Evolutionary conservation across 2,329 filamentous ascomycete genomes (phyloP).

Genomic region (Allantophomopsis lycopodina): DNA sequence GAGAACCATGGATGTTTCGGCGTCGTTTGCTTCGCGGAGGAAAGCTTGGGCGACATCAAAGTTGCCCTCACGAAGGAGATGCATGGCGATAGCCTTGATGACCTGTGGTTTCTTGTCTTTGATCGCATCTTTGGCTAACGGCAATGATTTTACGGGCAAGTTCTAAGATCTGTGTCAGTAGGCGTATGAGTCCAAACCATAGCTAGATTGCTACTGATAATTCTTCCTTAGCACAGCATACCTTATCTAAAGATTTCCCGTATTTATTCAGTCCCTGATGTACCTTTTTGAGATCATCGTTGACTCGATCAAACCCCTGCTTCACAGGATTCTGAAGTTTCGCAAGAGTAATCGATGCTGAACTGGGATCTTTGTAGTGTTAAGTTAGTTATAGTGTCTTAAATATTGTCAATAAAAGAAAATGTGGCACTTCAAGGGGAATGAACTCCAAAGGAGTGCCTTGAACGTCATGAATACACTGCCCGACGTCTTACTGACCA

Average conservation of each 20-base stretch:
- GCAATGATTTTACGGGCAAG: conserved; percentile 42
- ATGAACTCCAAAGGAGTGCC: conserved; percentile 2
- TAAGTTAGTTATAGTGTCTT: conserved; percentile 1
- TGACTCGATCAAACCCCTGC: conserved; percentile 65
- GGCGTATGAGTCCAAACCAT: background rate
- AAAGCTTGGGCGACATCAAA: conserved; percentile 83
- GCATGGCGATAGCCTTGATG: conserved; percentile 92
- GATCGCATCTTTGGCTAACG: conserved; percentile 69
- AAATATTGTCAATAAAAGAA: no score
- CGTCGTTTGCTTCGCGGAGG: conserved; percentile 48
- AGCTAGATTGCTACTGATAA: conserved; percentile 2
- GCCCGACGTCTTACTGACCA: conserved; percentile 30
- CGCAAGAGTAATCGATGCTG: conserved; percentile 60
- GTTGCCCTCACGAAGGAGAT: conserved; percentile 85
- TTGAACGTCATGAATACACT: background rate
- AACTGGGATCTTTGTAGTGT: conserved; percentile 43
- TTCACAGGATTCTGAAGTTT: conserved; percentile 81
- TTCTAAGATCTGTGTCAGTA: conserved; percentile 8
- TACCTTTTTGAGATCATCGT: conserved; percentile 69
- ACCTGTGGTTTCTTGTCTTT: conserved; percentile 63
- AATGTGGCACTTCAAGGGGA: background rate
- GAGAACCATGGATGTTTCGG: conserved; percentile 42
- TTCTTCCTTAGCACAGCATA: conserved; percentile 19
- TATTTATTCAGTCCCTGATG: conserved; percentile 74
- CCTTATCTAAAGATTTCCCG: conserved; percentile 73